These are phyloP conservation scores for Beta corolliflora DNA, from an alignment of 179 eudicot species.

Conservation along the genomic window DNA sequence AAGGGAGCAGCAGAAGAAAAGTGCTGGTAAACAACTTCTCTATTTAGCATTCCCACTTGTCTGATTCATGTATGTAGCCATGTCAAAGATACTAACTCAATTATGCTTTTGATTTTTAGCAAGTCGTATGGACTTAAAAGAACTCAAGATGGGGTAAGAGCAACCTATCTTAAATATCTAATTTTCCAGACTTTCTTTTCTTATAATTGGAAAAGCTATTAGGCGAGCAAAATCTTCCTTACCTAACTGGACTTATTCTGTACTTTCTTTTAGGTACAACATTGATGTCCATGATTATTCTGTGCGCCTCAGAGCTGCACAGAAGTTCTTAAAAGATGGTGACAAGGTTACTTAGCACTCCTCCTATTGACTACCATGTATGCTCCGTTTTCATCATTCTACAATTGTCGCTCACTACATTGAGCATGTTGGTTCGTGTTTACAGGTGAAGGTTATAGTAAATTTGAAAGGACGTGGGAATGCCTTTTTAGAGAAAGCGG, in stretches of 20 bases:
- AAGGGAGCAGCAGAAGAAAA: constrained; percentile 91
- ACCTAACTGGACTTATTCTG: constrained; percentile 3
- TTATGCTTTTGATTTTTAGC: constrained; percentile 53
- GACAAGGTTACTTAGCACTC: constrained; percentile 58
- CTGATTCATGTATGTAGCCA: constrained; percentile 18
- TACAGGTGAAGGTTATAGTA: constrained; percentile 85
- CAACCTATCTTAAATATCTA: not conserved
- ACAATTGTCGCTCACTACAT: not conserved
- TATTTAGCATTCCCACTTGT: constrained; percentile 23
- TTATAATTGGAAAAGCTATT: not conserved
- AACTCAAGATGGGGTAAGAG: constrained; percentile 94
- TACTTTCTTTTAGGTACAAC: constrained; percentile 54
- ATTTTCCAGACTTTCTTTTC: constrained; percentile 8
- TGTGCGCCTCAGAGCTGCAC: constrained; percentile 88
- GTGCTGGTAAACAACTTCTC: constrained; percentile 57
- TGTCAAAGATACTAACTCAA: constrained; percentile 36
- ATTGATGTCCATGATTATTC: constrained; percentile 90
- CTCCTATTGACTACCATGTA: not conserved
- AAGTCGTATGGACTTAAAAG: constrained; percentile 80
- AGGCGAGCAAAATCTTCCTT: constrained; percentile 6
- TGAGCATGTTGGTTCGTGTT: constrained; percentile 22
- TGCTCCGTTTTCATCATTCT: constrained; percentile 1
- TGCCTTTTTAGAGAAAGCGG: constrained; percentile 62
- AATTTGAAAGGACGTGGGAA: constrained; percentile 86
- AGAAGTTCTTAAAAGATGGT: constrained; percentile 81